Percentiles rank a stretch among this genome's conserved stretches.
Conservation (phyloP, 495 filamentous ascomycete species). For the Aspergillus incahuasiensis region DNA sequence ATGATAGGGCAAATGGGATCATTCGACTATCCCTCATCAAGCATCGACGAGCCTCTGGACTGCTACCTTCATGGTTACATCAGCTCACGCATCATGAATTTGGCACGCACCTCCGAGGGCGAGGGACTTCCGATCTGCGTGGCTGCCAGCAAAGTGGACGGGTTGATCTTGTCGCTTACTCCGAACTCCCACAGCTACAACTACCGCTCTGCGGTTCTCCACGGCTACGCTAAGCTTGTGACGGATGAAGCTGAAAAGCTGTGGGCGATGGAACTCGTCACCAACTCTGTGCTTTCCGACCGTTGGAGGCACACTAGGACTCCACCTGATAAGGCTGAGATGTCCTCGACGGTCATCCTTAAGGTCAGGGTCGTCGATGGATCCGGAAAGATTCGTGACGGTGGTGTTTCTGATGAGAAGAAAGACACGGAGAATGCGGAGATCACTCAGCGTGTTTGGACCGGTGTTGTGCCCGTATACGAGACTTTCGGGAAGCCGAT, state of each 20-base stretch:
- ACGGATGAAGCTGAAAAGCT: constrained; percentile 65
- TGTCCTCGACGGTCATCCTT: constrained; percentile 72
- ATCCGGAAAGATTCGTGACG: constrained; percentile 72
- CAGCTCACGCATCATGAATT: constrained; percentile 70
- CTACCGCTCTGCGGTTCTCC: constrained; percentile 78
- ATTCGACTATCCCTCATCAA: constrained; percentile 58
- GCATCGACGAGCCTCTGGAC: constrained; percentile 62
- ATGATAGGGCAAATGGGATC: constrained; percentile 86
- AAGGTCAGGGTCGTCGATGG: constrained; percentile 65
- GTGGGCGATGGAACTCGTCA: constrained; percentile 80
- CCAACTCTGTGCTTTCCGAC: constrained; percentile 61
- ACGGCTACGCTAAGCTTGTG: constrained; percentile 69
- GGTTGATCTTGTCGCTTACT: constrained; percentile 69
- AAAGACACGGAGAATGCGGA: constrained; percentile 62
- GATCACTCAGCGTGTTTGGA: constrained; percentile 63
- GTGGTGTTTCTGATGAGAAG: constrained; percentile 64
- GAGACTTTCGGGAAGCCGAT: constrained; percentile 63
- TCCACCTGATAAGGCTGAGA: constrained; percentile 70
- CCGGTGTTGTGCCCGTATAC: constrained; percentile 77
- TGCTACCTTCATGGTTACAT: constrained; percentile 89
- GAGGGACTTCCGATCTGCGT: constrained; percentile 60
- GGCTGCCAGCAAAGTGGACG: constrained; percentile 66
- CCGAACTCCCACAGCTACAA: constrained; percentile 82
- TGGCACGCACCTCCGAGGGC: constrained; percentile 48
- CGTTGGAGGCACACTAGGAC: constrained; percentile 68